Percentiles rank a stretch among this genome's conserved stretches.
These are phyloP conservation scores for Lizanozyma gosingica DNA, from an alignment of 1,139 yeast genomes.

Conservation along the genomic window DNA sequence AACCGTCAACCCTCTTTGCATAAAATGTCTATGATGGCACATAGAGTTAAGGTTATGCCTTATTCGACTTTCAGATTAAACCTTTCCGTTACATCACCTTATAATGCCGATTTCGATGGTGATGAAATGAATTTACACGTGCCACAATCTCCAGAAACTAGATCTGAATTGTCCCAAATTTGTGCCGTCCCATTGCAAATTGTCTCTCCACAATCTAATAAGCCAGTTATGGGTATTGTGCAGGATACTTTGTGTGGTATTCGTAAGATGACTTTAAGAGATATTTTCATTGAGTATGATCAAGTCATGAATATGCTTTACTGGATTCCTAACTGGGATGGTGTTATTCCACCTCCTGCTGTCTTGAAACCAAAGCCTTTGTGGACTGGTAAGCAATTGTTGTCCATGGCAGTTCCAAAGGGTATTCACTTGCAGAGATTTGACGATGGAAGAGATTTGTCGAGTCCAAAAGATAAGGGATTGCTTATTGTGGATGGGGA, in stretches of 20 bases:
- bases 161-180: constrained; percentile 90
- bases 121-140: constrained; percentile 99
- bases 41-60: constrained; percentile 97
- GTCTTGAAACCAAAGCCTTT: constrained; percentile 88
- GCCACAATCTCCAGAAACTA: constrained; percentile 96
- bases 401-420: constrained; percentile 88
- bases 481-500: constrained; percentile 91
- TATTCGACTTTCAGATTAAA: constrained; percentile 95
- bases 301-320: constrained; percentile 94
- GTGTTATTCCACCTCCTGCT: constrained; percentile 96
- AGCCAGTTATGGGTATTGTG: constrained; percentile 99
- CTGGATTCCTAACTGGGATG: constrained; percentile 99
- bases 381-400: constrained; percentile 95
- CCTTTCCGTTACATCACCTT: constrained; percentile 94
- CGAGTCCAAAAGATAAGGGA: constrained; percentile 83
- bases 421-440: constrained; percentile 92
- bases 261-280: constrained; percentile 90
- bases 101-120: constrained; percentile 99
- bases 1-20: constrained; percentile 99
- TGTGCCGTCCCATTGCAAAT: constrained; percentile 97
- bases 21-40: constrained; percentile 99
- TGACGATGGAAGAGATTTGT: constrained; percentile 80
- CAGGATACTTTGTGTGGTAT: constrained; percentile 98
- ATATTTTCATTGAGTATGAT: constrained; percentile 78
- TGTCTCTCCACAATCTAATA: constrained; percentile 96